Percentiles rank a stretch among this genome's conserved stretches.
Evolutionary conservation across 1,284 basidiomycete genomes (phyloP).

Genomic region (Ceratobasidium sp.): DNA sequence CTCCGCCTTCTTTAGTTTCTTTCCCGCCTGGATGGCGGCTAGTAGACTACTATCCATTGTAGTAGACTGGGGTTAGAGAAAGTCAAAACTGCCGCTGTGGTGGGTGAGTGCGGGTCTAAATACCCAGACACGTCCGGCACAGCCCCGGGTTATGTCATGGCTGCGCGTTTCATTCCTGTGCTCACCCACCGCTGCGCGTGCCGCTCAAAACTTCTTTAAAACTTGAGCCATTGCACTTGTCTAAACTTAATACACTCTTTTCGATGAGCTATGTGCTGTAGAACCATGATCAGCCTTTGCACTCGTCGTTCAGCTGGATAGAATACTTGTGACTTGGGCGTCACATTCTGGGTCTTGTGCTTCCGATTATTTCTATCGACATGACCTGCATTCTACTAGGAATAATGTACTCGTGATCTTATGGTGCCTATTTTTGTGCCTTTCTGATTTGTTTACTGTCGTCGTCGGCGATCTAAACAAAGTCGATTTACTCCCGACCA

Average conservation of each 20-base stretch:
- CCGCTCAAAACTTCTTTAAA: neutral
- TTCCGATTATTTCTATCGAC: neutral
- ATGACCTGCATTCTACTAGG: neutral
- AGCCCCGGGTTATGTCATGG: conserved; percentile 33
- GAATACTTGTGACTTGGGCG: neutral
- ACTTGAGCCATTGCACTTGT: neutral
- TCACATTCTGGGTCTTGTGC: neutral
- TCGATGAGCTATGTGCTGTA: neutral
- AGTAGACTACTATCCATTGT: conserved; percentile 58
- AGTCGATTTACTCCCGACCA: neutral
- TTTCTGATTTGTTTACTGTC: neutral
- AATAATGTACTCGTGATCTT: neutral
- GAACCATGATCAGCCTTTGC: neutral
- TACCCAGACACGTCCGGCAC: conserved; percentile 16
- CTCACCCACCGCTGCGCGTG: conserved; percentile 4
- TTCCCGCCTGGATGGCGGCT: conserved; percentile 82
- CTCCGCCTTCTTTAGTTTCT: conserved; percentile 78
- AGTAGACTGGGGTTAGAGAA: neutral
- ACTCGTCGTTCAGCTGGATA: neutral
- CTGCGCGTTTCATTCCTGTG: conserved; percentile 34
- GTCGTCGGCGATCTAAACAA: neutral
- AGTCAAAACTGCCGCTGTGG: conserved; percentile 67
- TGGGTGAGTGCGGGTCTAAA: conserved; percentile 6
- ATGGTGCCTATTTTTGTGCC: too few species aligned
- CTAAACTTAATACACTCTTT: neutral